Base-by-base conservation (phyloP, 2,329 filamentous ascomycete species). In the Elsinoe ampelina region DNA sequence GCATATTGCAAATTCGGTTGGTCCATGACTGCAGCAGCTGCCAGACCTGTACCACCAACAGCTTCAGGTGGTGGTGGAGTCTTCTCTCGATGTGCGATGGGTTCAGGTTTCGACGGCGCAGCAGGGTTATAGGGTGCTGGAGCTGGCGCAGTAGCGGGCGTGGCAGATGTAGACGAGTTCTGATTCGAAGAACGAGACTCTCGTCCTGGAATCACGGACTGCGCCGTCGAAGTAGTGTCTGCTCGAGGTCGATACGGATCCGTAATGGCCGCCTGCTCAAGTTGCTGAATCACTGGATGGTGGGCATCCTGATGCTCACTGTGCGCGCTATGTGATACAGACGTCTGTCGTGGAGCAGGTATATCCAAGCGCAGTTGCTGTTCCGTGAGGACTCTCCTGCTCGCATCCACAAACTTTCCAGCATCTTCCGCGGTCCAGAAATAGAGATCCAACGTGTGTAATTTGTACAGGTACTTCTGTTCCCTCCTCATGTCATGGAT, bases 71-170 rank as follows among this genome's bases (percentile, higher is more conserved):
- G 85, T 3, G 87, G 82, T 1, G 87, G 87, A 0, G 87, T 92
- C 77, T 90, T 90, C 69, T 91, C 87, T 48, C 87, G 79, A 67
- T 87, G 81, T 17, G 79, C 75, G 54, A 90, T 82, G 19, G 80
- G 76, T 68, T 91, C 87, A 0, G 87, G 86, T 0, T 86, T 85
- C 0, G 86, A 78, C 3, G 87, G 87, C 1, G 87, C 86, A 0
- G 87, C 87, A 2, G 87, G 87, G 66, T 91, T 91, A 67, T 91
- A 91, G 2, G 85, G 80, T 73, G 88, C 82, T 0, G 85, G 84
- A 6, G 72, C 75, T 85, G 63, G 55, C 36, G 61, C 50, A 42
- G 62, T 76, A 34, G 73, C 64, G n/a, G 74, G 69, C 58, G 64
- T 59, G 8, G 59, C 60, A 34, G 62, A 57, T 22, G 62, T 57